Percentiles rank a stretch among this genome's conserved stretches.
phyloP scores from a whole-genome alignment of 2,329 filamentous ascomycete species.

The Aspergillus sp. region DNA sequence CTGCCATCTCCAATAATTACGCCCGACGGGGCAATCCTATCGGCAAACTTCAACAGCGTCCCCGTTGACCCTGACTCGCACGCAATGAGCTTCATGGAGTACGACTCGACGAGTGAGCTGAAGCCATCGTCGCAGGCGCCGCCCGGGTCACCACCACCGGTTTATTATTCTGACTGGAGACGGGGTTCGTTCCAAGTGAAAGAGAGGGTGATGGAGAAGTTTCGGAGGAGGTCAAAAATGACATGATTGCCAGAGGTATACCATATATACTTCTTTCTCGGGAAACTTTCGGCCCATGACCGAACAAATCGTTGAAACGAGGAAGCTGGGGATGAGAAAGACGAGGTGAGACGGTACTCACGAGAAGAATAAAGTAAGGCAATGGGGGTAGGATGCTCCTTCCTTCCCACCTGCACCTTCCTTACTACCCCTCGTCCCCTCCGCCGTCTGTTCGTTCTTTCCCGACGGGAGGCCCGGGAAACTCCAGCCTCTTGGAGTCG shows the following conservation, averaged over 20 bases:
- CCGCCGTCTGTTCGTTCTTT: too few species aligned
- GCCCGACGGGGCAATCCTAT: conserved; percentile 27
- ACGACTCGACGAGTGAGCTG: conserved; percentile 3
- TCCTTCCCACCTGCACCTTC: too few species aligned
- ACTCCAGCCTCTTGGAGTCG: too few species aligned
- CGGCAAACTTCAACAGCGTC: conserved; percentile 24
- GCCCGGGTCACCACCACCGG: background rate
- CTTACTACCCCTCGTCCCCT: too few species aligned
- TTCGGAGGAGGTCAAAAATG: background rate
- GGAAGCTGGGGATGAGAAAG: background rate
- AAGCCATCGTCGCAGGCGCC: background rate
- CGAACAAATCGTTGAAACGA: background rate
- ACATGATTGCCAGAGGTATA: too few species aligned
- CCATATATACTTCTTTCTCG: background rate
- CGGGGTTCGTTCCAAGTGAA: background rate
- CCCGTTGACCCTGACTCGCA: conserved; percentile 1
- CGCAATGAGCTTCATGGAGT: conserved; percentile 31
- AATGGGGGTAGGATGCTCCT: too few species aligned
- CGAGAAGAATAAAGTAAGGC: too few species aligned
- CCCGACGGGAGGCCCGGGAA: too few species aligned
- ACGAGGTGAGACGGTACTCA: background rate
- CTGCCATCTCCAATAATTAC: background rate
- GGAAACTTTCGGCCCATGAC: background rate
- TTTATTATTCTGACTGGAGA: conserved; percentile 3
- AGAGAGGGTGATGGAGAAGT: background rate